A percentile compares a stretch with the other conserved stretches of the same genome.
These are phyloP conservation scores for Penicillium bovifimosum DNA, from an alignment of 495 filamentous ascomycete species.

Conservation along the genomic window DNA sequence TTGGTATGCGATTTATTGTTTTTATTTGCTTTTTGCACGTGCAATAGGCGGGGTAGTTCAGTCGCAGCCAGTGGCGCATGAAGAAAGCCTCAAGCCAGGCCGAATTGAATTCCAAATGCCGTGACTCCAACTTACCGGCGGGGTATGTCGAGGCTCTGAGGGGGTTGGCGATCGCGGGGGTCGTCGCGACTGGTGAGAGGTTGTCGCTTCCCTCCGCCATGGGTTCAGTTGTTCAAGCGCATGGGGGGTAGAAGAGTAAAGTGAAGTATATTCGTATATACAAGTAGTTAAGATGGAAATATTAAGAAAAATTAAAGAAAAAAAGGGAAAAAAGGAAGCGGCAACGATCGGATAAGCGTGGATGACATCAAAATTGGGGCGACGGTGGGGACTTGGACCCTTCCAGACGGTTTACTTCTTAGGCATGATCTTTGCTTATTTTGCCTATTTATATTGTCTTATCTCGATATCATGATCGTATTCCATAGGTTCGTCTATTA, in stretches of 20 bases:
- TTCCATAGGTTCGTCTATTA: no score
- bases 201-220: slow-evolving; percentile 19
- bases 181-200: slow-evolving; percentile 12
- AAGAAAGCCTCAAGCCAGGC: slow-evolving; percentile 1
- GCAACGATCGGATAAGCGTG: slow-evolving; percentile 19
- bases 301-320: slow-evolving; percentile 4
- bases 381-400: slow-evolving; percentile 18
- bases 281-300: not conserved
- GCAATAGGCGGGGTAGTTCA: not conserved
- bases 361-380: slow-evolving; percentile 31
- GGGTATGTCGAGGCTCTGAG: slow-evolving; percentile 18
- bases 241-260: slow-evolving; percentile 4
- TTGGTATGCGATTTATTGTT: not conserved
- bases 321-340: slow-evolving; percentile 15
- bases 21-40: not conserved
- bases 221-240: slow-evolving; percentile 4
- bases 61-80: not conserved
- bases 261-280: not conserved
- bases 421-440: not conserved
- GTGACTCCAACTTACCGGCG: slow-evolving; percentile 14
- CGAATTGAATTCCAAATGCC: not conserved
- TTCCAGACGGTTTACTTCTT: not conserved
- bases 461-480: no score
- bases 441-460: not conserved
- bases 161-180: slow-evolving; percentile 18